Evolutionary conservation across 192 early-diverging fungal species (phyloP).

Genomic region (Chytriomyces hyalinus): DNA sequence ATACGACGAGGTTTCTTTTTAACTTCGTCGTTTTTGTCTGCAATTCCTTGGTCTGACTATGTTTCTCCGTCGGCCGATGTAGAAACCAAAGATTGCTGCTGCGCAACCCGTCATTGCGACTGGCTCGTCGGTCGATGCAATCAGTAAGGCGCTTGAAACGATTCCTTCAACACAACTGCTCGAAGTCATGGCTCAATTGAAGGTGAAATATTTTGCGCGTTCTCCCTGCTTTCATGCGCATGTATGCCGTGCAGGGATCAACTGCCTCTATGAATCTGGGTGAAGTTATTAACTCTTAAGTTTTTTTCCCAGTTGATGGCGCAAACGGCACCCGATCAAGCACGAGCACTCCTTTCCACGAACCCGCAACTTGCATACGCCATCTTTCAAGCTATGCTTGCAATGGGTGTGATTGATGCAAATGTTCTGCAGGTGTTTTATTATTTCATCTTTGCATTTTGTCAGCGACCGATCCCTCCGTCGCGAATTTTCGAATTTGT

Average conservation of each 20-base stretch:
- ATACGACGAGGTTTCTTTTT: conserved; percentile 8
- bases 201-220: conserved; percentile 46
- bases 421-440: conserved; percentile 46
- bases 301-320: conserved; percentile 51
- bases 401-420: conserved; percentile 79
- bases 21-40: not conserved
- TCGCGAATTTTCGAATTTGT: not conserved
- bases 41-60: not conserved
- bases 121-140: conserved; percentile 53
- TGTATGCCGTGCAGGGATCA: not conserved
- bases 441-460: not conserved
- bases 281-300: not conserved
- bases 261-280: not conserved
- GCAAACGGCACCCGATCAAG: conserved; percentile 67
- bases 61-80: not conserved
- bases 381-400: conserved; percentile 79
- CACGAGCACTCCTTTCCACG: conserved; percentile 66
- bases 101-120: conserved; percentile 24
- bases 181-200: conserved; percentile 70
- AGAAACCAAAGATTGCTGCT: not conserved
- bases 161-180: conserved; percentile 67
- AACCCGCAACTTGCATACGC: conserved; percentile 87
- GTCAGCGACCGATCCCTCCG: not conserved
- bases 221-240: not conserved
- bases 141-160: conserved; percentile 58